These are phyloP conservation scores for Torulaspora pretoriensis DNA, from an alignment of 1,139 yeast species.

Conservation along the genomic window DNA sequence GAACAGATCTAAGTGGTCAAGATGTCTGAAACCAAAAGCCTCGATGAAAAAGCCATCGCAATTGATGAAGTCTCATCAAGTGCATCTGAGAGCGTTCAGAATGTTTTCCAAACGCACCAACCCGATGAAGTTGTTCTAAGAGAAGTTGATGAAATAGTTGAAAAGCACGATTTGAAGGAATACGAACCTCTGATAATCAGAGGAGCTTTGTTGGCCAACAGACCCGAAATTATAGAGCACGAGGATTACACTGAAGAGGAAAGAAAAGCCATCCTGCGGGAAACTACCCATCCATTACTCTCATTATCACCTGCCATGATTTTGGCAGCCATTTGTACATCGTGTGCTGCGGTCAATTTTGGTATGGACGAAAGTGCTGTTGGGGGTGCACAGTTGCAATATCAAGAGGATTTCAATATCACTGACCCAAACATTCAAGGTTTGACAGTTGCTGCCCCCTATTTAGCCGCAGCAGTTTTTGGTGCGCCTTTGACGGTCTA, in stretches of 20 bases:
- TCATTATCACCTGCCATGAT: conserved; percentile 25
- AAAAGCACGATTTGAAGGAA: conserved; percentile 17
- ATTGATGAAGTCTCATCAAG: conserved; percentile 9
- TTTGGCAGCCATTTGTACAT: conserved; percentile 28
- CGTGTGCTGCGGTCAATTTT: conserved; percentile 35
- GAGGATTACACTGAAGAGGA: conserved; percentile 21
- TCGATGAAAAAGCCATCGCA: conserved; percentile 6
- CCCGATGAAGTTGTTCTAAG: conserved; percentile 21
- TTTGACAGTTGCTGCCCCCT: conserved; percentile 51
- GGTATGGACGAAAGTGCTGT: conserved; percentile 44
- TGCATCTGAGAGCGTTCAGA: conserved; percentile 5
- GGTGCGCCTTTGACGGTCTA: conserved; percentile 48
- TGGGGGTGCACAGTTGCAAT: conserved; percentile 51
- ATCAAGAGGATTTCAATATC: conserved; percentile 41
- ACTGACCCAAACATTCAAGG: conserved; percentile 42
- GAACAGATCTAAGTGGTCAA: too few relatives aligned
- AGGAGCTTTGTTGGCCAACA: conserved; percentile 32
- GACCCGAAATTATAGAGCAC: conserved; percentile 17
- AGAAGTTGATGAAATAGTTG: conserved; percentile 20
- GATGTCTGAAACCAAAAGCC: conserved; percentile 6
- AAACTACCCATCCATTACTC: conserved; percentile 21
- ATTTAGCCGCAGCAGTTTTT: conserved; percentile 45
- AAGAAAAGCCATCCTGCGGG: conserved; percentile 15
- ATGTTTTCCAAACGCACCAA: conserved; percentile 17
- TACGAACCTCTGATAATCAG: conserved; percentile 20